phyloP scores from a whole-genome alignment of 225 moss, liverwort and hornwort genomes.

The Pseudisothecium myosuroides region DNA sequence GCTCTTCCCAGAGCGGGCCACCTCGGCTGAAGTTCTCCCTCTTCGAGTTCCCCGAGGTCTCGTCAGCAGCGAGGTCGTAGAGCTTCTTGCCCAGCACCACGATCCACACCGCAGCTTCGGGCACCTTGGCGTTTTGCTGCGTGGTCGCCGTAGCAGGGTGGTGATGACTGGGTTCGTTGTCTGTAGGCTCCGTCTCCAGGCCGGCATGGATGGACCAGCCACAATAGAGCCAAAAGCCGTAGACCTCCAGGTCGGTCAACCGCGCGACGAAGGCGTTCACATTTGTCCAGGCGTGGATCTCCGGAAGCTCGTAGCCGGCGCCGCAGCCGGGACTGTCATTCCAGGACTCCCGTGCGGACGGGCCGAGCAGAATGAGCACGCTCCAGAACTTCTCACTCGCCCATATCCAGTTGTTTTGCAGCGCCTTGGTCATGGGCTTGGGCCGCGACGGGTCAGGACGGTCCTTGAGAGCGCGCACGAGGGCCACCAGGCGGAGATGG shows the following conservation, averaged over 20 bases:
- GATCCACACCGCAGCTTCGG: neutral
- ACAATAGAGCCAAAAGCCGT: neutral
- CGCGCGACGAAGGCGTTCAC: neutral
- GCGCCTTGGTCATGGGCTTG: neutral
- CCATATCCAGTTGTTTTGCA: neutral
- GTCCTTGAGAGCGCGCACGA: neutral
- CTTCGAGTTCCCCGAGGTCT: neutral
- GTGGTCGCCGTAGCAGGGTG: neutral
- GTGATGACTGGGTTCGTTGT: neutral
- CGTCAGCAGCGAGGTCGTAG: neutral
- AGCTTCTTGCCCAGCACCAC: neutral
- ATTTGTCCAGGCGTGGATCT: neutral
- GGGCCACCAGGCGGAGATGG: neutral
- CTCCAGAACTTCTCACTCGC: neutral
- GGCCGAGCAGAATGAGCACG: neutral
- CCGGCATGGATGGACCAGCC: neutral
- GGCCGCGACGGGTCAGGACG: neutral
- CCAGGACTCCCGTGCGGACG: neutral
- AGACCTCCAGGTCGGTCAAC: neutral
- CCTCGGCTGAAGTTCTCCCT: neutral
- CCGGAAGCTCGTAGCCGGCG: neutral
- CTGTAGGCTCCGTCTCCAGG: neutral
- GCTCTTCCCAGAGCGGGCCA: neutral
- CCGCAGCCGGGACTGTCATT: neutral
- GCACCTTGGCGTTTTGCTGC: neutral